Percentiles rank a stretch among this genome's conserved stretches.
Conservation (phyloP, 345 rosid genomes). For the Salix viminalis region DNA sequence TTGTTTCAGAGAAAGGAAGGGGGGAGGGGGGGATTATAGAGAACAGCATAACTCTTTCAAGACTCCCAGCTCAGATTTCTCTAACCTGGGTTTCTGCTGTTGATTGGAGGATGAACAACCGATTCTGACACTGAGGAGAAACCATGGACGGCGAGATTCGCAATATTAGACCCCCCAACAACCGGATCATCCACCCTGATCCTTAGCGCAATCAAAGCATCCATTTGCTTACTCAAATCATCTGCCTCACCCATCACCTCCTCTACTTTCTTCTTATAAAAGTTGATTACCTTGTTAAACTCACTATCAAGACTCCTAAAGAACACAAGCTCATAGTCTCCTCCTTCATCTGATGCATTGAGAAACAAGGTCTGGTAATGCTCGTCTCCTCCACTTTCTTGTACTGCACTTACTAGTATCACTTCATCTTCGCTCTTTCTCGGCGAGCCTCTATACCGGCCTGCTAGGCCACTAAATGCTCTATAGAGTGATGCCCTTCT, state of each 20-base stretch:
- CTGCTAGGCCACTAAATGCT: conserved; percentile 73
- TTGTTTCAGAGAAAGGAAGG: too few species aligned
- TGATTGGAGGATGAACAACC: conserved; percentile 24
- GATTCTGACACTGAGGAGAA: conserved; percentile 16
- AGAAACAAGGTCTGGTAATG: conserved; percentile 49
- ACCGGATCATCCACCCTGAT: conserved; percentile 55
- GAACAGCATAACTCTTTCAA: neutral
- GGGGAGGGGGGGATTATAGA: too few species aligned
- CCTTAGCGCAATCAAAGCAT: conserved; percentile 70
- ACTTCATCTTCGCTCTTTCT: conserved; percentile 48
- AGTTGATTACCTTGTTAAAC: conserved; percentile 56
- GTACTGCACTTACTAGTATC: conserved; percentile 40
- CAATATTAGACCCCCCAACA: conserved; percentile 13
- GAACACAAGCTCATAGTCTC: conserved; percentile 50
- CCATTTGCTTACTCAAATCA: conserved; percentile 64
- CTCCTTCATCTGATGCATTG: conserved; percentile 47
- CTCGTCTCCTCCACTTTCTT: conserved; percentile 18
- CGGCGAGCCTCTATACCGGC: conserved; percentile 25
- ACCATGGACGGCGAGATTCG: conserved; percentile 15
- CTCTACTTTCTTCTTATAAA: conserved; percentile 49
- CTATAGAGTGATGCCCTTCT: conserved; percentile 48
- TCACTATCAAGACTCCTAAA: conserved; percentile 61
- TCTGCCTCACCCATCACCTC: conserved; percentile 58
- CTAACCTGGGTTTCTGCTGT: conserved; percentile 20
- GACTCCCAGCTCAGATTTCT: neutral